phyloP scores from a whole-genome alignment of 1,284 basidiomycete genomes.

The Athelia psychrophila region DNA sequence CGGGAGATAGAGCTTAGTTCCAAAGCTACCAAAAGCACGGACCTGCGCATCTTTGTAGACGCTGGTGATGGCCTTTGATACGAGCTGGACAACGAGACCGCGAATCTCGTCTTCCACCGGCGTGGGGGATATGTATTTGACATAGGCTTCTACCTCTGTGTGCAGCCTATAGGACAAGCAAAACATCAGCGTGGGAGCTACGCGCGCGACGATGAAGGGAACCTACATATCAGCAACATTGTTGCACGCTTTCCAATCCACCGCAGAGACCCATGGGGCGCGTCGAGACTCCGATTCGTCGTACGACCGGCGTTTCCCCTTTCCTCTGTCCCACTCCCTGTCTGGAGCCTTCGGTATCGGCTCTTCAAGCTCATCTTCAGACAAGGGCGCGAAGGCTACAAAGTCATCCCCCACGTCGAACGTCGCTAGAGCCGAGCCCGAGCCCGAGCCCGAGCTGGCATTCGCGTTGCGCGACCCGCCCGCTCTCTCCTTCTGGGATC shows the following conservation, averaged over 20 bases:
- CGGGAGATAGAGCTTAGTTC: constrained; percentile 94
- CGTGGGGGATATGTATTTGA: constrained; percentile 86
- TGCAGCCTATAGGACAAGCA: constrained; percentile 57
- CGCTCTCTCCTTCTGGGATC: too few relatives aligned
- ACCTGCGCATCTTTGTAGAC: constrained; percentile 83
- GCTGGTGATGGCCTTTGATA: constrained; percentile 63
- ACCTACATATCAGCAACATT: constrained; percentile 82
- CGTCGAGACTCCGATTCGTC: constrained; percentile 32
- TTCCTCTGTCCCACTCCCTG: constrained; percentile 42
- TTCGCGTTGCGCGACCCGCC: too few relatives aligned
- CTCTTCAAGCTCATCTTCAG: constrained; percentile 11
- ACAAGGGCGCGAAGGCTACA: constrained; percentile 48
- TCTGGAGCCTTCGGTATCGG: constrained; percentile 23
- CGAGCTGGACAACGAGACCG: constrained; percentile 71
- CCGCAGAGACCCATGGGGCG: constrained; percentile 78
- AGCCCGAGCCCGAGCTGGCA: too few relatives aligned
- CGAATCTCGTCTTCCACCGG: constrained; percentile 84
- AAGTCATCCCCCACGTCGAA: constrained; percentile 53
- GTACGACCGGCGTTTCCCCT: constrained; percentile 17
- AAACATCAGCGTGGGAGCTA: constrained; percentile 3
- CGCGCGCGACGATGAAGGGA: constrained; percentile 1
- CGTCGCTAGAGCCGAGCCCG: neutral
- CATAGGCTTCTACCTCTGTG: constrained; percentile 82
- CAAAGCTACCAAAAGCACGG: constrained; percentile 89
- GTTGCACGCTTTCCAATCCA: constrained; percentile 76